Percentiles rank a stretch among this genome's conserved stretches.
Evolutionary conservation across 2,329 filamentous ascomycete genomes (phyloP).

Genomic region (Sarocladium strictum): DNA sequence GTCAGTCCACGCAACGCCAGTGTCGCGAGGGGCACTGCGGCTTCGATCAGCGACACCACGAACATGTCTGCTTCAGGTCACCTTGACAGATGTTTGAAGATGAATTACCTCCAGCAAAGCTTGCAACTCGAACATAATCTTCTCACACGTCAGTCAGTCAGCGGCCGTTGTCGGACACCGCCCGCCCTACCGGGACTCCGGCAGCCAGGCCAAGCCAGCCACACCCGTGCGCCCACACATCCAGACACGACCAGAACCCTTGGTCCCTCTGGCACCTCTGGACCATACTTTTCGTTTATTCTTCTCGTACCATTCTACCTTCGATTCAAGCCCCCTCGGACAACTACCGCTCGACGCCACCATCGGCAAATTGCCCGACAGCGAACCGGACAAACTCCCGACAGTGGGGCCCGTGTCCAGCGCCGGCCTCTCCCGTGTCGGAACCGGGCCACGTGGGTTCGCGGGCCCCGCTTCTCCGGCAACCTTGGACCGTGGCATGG

Average conservation of each 20-base stretch:
- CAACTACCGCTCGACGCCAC: not conserved
- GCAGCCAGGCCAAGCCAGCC: slow-evolving; percentile 4
- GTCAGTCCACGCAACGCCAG: not conserved
- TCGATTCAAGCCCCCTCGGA: not conserved
- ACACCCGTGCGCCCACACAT: not conserved
- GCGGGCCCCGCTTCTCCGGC: not conserved
- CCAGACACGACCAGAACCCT: too few species aligned
- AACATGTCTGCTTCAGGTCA: not conserved
- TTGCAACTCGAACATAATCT: too few species aligned
- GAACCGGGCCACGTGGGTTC: not conserved
- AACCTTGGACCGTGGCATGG: not conserved
- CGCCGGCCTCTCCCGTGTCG: not conserved
- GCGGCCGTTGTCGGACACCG: not conserved
- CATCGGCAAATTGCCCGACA: not conserved
- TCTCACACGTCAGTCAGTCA: too few species aligned
- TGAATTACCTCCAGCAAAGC: too few species aligned
- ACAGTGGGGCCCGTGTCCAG: not conserved
- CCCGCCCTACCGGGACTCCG: not conserved
- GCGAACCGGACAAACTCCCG: not conserved
- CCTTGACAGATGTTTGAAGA: too few species aligned
- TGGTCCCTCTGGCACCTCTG: too few species aligned
- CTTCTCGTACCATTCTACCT: not conserved
- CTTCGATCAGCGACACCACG: not conserved
- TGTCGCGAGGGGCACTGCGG: not conserved
- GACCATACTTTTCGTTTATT: too few species aligned